Evolutionary conservation across 169 alveolate genomes (phyloP).

Genomic region (Eimeria necatrix): DNA sequence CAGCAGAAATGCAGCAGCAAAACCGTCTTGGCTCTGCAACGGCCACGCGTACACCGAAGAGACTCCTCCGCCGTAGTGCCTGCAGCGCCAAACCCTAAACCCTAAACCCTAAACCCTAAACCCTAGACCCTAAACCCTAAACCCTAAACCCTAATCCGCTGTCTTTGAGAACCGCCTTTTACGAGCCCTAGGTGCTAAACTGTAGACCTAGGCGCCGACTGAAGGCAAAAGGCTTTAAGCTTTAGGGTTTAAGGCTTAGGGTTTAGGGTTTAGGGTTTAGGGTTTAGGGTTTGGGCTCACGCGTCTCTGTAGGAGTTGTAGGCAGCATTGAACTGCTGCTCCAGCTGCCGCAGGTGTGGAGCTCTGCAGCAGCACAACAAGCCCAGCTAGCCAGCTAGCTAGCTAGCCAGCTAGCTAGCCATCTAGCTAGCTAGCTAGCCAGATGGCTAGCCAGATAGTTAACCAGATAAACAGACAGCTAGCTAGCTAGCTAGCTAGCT

Average conservation of each 20-base stretch:
- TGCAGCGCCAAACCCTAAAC: neutral
- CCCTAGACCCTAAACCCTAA: too few species aligned
- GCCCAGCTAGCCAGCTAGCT: neutral
- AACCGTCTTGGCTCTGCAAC: slow-evolving; percentile 51
- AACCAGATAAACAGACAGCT: too few species aligned
- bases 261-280: neutral
- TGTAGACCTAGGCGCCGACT: neutral
- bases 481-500: too few species aligned
- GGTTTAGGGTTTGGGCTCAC: neutral
- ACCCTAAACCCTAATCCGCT: too few species aligned
- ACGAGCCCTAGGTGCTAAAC: too few species aligned
- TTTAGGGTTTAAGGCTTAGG: neutral
- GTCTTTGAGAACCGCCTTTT: too few species aligned
- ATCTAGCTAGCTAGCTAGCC: too few species aligned
- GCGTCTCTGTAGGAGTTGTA: slow-evolving; percentile 43
- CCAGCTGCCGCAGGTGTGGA: slow-evolving; percentile 35
- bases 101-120: neutral
- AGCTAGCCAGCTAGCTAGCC: too few species aligned
- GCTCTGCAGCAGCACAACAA: neutral
- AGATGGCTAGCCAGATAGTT: too few species aligned
- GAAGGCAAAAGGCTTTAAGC: neutral
- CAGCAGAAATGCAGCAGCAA: slow-evolving; percentile 65
- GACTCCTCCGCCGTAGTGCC: slow-evolving; percentile 74
- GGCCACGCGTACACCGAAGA: slow-evolving; percentile 76
- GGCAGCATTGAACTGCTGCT: neutral